phyloP scores from a whole-genome alignment of 2,329 filamentous ascomycete genomes.

The Clonostachys chloroleuca region DNA sequence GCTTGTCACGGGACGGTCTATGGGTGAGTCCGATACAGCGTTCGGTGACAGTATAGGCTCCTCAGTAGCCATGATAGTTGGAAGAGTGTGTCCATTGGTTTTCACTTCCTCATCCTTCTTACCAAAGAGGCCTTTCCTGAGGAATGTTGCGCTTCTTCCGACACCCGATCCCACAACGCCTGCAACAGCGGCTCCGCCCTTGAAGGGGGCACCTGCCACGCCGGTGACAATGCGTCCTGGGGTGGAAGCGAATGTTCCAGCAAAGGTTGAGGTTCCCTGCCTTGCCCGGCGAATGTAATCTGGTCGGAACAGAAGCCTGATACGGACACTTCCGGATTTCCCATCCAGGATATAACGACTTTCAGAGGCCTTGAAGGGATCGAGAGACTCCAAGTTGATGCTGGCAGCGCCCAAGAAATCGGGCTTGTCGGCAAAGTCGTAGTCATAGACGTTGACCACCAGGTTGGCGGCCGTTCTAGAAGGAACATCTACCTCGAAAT shows the following conservation, averaged over 20 bases:
- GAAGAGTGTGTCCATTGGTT: constrained; percentile 37
- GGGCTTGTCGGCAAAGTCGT: constrained; percentile 93
- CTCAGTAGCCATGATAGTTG: not conserved
- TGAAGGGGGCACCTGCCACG: constrained; percentile 84
- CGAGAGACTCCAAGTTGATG: constrained; percentile 74
- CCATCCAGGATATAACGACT: constrained; percentile 75
- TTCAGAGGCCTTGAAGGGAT: constrained; percentile 81
- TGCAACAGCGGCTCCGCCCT: constrained; percentile 77
- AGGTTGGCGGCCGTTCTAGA: constrained; percentile 85
- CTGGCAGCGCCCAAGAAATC: constrained; percentile 78
- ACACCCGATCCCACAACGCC: constrained; percentile 72
- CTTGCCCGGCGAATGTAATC: constrained; percentile 83
- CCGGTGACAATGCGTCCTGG: constrained; percentile 84
- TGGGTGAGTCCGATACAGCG: constrained; percentile 7
- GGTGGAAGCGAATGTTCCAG: constrained; percentile 77
- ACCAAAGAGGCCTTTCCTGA: constrained; percentile 77
- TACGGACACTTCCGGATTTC: constrained; percentile 77
- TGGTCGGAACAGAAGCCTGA: constrained; percentile 88
- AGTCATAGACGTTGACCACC: constrained; percentile 81
- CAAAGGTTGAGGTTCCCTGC: constrained; percentile 90
- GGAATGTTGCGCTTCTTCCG: constrained; percentile 84
- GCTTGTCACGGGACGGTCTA: constrained; percentile 12
- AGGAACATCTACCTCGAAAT: constrained; percentile 78
- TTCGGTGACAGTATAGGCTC: constrained; percentile 17
- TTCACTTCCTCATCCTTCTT: constrained; percentile 62